phyloP scores from a whole-genome alignment of 164 flowering plant species.

The Chloranthus sessilifolius region DNA sequence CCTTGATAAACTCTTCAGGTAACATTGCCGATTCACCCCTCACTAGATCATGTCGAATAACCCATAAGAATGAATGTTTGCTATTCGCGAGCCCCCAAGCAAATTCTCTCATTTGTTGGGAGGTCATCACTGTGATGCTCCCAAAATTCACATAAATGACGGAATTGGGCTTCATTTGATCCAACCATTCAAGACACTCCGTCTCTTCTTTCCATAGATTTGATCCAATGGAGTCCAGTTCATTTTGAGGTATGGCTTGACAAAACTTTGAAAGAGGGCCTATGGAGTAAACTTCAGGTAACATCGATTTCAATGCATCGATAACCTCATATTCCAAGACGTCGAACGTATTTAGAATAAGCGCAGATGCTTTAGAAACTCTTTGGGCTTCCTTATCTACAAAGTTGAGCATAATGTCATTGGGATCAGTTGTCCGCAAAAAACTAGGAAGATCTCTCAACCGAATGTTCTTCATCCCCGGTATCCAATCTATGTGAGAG shows the following conservation, averaged over 20 bases:
- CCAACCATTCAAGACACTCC: constrained; percentile 31
- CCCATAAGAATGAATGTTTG: constrained; percentile 38
- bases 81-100: constrained; percentile 46
- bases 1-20: constrained; percentile 8
- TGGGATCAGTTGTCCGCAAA: constrained; percentile 6
- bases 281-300: constrained; percentile 22
- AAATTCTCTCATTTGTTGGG: constrained; percentile 26
- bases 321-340: constrained; percentile 29
- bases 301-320: constrained; percentile 16
- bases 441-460: constrained; percentile 12
- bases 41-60: constrained; percentile 45
- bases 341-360: constrained; percentile 35
- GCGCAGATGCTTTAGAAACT: constrained; percentile 4
- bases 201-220: constrained; percentile 34
- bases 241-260: neutral
- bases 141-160: constrained; percentile 40
- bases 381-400: constrained; percentile 3
- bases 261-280: constrained; percentile 23
- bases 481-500: constrained; percentile 10
- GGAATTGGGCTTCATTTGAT: constrained; percentile 16
- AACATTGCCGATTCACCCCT: constrained; percentile 23
- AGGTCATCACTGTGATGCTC: constrained; percentile 27
- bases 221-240: neutral
- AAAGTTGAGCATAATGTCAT: constrained; percentile 10
- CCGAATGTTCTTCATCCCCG: constrained; percentile 11